phyloP scores from a whole-genome alignment of 2,329 filamentous ascomycete genomes.

The Colletotrichum chrysophilum region DNA sequence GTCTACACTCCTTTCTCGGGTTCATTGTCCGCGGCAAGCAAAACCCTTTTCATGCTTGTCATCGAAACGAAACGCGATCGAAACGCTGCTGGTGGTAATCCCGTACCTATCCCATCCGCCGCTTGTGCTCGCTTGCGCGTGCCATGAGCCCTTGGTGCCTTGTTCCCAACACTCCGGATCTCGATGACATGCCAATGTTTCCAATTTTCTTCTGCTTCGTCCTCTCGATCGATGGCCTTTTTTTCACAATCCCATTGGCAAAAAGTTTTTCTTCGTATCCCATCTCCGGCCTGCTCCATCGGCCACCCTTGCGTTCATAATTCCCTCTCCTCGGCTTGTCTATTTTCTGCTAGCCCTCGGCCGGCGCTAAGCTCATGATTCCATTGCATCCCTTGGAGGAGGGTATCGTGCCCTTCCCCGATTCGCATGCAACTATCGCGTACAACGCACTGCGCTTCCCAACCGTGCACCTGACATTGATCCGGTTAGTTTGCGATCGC shows the following conservation, averaged over 20 bases:
- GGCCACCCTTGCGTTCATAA: not conserved
- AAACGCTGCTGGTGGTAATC: not conserved
- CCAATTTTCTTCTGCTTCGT: not conserved
- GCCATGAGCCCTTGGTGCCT: not conserved
- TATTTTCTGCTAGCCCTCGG: not conserved
- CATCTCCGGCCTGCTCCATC: not conserved
- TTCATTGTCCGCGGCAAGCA: not conserved
- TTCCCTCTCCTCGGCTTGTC: not conserved
- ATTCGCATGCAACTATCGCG: not conserved
- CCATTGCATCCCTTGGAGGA: not conserved
- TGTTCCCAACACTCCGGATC: not conserved
- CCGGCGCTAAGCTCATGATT: not conserved
- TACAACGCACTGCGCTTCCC: not conserved
- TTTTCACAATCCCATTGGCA: not conserved
- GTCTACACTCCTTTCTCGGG: not conserved
- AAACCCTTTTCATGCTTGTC: not conserved
- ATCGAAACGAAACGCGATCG: constrained; percentile 17
- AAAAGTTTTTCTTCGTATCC: not conserved
- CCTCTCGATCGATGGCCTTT: not conserved
- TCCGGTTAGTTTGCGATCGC: not conserved
- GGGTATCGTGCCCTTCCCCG: not conserved
- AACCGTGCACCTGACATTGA: not conserved
- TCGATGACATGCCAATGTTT: constrained; percentile 12
- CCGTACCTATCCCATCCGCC: not conserved
- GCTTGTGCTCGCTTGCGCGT: not conserved